A percentile compares a stretch with the other conserved stretches of the same genome.
These are phyloP conservation scores for Arachnomyces sp. DNA, from an alignment of 2,329 filamentous ascomycete species.

Conservation along the genomic window DNA sequence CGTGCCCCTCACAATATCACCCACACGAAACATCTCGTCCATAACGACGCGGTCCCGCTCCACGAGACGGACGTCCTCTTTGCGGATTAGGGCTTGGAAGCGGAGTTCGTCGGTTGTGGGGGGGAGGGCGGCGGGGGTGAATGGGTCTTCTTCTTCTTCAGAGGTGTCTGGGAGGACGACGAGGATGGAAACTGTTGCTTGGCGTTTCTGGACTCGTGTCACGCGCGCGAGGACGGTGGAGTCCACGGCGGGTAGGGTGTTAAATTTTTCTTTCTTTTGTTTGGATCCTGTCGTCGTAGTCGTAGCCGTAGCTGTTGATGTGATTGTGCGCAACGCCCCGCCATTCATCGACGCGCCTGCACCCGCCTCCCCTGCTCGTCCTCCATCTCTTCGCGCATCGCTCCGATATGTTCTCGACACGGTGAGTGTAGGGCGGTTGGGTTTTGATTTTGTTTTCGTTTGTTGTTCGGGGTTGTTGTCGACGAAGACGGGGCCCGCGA, in stretches of 20 bases:
- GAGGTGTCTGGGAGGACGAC: slow-evolving; percentile 57
- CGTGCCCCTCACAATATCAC: slow-evolving; percentile 78
- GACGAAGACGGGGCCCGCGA: slow-evolving; percentile 63
- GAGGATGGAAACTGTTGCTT: slow-evolving; percentile 78
- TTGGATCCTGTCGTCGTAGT: background rate
- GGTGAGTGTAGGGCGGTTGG: slow-evolving; percentile 35
- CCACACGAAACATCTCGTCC: slow-evolving; percentile 82
- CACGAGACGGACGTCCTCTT: slow-evolving; percentile 86
- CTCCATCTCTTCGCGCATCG: slow-evolving; percentile 31
- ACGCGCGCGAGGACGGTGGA: slow-evolving; percentile 77
- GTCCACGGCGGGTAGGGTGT: slow-evolving; percentile 72
- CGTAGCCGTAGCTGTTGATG: background rate
- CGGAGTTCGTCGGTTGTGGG: slow-evolving; percentile 50
- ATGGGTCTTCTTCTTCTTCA: slow-evolving; percentile 10
- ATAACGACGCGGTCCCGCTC: slow-evolving; percentile 94
- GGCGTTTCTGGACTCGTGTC: slow-evolving; percentile 72
- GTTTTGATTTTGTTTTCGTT: slow-evolving; percentile 23
- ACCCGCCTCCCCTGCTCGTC: background rate
- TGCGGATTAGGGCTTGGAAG: slow-evolving; percentile 75
- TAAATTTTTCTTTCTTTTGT: slow-evolving; percentile 44
- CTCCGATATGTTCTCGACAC: slow-evolving; percentile 35
- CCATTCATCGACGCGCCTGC: background rate
- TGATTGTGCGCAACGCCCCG: slow-evolving; percentile 41
- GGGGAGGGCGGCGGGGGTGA: slow-evolving; percentile 26
- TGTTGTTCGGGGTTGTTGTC: slow-evolving; percentile 27